phyloP scores from a whole-genome alignment of 2,329 filamentous ascomycete species.

The Aspergillus sp. region DNA sequence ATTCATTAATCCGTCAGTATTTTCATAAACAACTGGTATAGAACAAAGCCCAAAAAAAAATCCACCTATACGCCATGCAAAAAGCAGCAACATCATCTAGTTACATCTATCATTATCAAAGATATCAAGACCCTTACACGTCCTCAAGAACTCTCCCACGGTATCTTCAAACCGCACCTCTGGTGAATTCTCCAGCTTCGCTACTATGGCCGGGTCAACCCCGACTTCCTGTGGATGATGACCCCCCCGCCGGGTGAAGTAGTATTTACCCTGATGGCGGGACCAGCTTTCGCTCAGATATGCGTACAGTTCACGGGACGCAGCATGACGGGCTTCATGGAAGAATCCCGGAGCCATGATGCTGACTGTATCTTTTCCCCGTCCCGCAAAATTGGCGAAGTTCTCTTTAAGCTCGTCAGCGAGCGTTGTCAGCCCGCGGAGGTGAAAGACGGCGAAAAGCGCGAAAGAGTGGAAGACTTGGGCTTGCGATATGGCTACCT shows the following conservation, averaged over 20 bases:
- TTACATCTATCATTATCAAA: conserved; percentile 2
- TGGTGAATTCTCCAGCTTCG: conserved; percentile 12
- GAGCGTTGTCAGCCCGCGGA: conserved; percentile 16
- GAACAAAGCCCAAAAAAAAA: neutral
- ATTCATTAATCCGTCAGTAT: too few relatives aligned
- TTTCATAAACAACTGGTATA: neutral
- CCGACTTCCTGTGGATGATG: conserved; percentile 38
- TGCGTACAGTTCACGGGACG: conserved; percentile 36
- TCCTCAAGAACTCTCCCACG: conserved; percentile 7
- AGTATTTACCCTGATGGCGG: conserved; percentile 36
- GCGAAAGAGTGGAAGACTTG: conserved; percentile 34
- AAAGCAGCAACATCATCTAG: neutral
- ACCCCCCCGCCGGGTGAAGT: conserved; percentile 37
- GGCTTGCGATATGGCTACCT: conserved; percentile 24
- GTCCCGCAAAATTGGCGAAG: neutral
- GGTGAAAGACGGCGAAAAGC: conserved; percentile 22
- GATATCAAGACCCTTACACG: conserved; percentile 7
- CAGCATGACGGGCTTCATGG: conserved; percentile 22
- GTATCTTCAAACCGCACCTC: conserved; percentile 17
- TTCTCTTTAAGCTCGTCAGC: conserved; percentile 2
- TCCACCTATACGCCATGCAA: neutral
- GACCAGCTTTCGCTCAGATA: conserved; percentile 43
- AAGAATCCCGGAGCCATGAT: conserved; percentile 9
- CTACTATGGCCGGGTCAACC: conserved; percentile 23
- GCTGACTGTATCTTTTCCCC: neutral